Base-by-base conservation (phyloP, 352 stramenopile species). In the Peronospora tabacina region DNA sequence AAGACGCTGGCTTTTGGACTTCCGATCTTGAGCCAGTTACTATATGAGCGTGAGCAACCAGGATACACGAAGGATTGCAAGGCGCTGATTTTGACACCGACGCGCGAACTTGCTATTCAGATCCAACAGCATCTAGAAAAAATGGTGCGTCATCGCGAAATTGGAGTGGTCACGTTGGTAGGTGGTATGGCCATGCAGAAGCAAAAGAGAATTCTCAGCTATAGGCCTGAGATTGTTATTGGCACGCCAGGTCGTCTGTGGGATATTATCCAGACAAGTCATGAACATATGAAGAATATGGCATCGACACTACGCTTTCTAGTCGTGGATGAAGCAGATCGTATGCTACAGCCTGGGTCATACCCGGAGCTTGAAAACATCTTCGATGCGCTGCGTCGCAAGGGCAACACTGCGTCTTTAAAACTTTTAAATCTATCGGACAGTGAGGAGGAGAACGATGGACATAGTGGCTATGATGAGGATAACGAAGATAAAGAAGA, bases 101-200 rank as follows among this genome's bases (percentile, higher is more conserved):
- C 94, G 35, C 77, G 95, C 13, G 95, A 98, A 66, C 62, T 98
- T 26, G 95, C 94, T 30, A 72, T 98, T 35, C 95, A 98, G 78
- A 96, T 98, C 29, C 75, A 93, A 24, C 56, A 83, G n/a, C 94
- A 98, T 72, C 60, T 97, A 24, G 73, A 86, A 44, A 77, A 79
- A 29, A 87, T 95, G 69, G 70, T 89, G 42, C 62, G 65, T 40
- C 60, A 89, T 52, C 75, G 75, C 4, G 74, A 87, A 46, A 76
- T 93, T 33, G 79, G 77, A 16, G 72, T 97, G 35, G 82, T 85
- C 15, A 85, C 82, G 9, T 72, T 98, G 34, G 90, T 98, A 0
- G 95, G 95, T 39, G 95, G 95, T 44, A 96, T 98, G 72, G 85
- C 94, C 9, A 59, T 96, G 42, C 84, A 97, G 38, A 98, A 98